phyloP scores from a whole-genome alignment of 1,284 basidiomycete species.

The Puccinia coronata region DNA sequence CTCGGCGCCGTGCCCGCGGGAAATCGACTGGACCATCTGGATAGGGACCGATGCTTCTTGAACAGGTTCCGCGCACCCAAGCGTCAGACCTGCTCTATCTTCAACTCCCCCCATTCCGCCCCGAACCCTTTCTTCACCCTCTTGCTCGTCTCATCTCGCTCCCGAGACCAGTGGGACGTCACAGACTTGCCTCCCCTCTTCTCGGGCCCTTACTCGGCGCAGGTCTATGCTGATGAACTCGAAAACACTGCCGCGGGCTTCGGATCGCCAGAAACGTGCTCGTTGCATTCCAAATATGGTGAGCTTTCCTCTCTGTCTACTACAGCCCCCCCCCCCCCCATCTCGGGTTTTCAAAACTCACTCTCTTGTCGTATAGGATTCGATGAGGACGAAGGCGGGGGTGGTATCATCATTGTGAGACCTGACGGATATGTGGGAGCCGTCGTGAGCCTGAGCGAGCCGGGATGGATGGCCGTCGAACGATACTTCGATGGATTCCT shows the following conservation, averaged over 20 bases:
- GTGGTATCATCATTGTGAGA: slow-evolving; percentile 55
- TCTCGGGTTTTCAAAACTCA: background rate
- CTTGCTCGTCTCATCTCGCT: slow-evolving; percentile 53
- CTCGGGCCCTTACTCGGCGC: slow-evolving; percentile 8
- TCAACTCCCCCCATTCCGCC: slow-evolving; percentile 53
- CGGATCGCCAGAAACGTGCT: background rate
- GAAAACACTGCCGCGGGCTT: slow-evolving; percentile 8
- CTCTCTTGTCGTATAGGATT: slow-evolving; percentile 52
- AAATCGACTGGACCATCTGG: background rate
- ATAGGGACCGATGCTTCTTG: slow-evolving; percentile 53
- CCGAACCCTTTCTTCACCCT: slow-evolving; percentile 55
- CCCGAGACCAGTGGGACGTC: slow-evolving; percentile 56
- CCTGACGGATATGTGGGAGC: slow-evolving; percentile 57
- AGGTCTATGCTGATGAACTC: slow-evolving; percentile 36
- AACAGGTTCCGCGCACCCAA: slow-evolving; percentile 51
- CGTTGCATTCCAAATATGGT: slow-evolving; percentile 48
- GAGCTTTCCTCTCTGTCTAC: slow-evolving; percentile 39
- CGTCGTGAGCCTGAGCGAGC: slow-evolving; percentile 51
- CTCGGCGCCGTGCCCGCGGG: background rate
- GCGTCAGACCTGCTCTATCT: slow-evolving; percentile 50
- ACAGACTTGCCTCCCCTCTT: slow-evolving; percentile 24
- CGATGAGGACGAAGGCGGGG: slow-evolving; percentile 53
- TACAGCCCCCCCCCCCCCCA: too few species aligned
- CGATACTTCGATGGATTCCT: slow-evolving; percentile 55
- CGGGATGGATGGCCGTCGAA: slow-evolving; percentile 54